phyloP scores from a whole-genome alignment of 768 basidiomycete species.

The Xerocomellus intermedius region DNA sequence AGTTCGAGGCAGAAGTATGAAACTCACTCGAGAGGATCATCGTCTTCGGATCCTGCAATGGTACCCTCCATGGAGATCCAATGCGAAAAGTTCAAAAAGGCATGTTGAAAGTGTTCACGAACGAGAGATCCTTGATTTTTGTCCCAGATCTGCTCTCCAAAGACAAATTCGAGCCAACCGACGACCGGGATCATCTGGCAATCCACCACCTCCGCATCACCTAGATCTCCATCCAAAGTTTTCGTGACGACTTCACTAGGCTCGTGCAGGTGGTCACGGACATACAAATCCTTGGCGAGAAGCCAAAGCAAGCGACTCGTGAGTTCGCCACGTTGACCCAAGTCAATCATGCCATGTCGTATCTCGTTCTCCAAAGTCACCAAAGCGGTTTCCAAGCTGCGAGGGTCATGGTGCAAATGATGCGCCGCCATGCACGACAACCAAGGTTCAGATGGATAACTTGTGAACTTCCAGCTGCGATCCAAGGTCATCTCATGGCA shows the following conservation, averaged over 20 bases:
- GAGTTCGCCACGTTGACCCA: slow-evolving; percentile 1
- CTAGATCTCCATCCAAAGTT: neutral
- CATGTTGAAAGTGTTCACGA: neutral
- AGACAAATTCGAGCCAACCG: neutral
- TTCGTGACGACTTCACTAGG: neutral
- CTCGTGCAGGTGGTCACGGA: neutral
- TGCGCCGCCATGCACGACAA: slow-evolving; percentile 2
- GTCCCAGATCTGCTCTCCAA: neutral
- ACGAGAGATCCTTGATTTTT: neutral
- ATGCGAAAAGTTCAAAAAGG: slow-evolving; percentile 2
- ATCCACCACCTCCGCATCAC: neutral
- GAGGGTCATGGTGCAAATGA: neutral
- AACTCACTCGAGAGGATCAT: neutral
- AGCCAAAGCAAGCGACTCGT: slow-evolving; percentile 4
- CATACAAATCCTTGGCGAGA: neutral
- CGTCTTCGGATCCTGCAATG: neutral
- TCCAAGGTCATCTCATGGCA: slow-evolving; percentile 1
- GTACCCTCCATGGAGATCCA: slow-evolving; percentile 1
- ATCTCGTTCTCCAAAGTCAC: neutral
- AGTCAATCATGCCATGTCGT: neutral
- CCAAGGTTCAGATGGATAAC: slow-evolving; percentile 9
- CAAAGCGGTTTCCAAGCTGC: neutral
- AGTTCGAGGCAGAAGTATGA: neutral
- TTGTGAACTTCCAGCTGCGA: slow-evolving; percentile 5
- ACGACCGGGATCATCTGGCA: slow-evolving; percentile 1